Conservation (phyloP, 148 eudicot species). For the Salicornia ramosissima region DNA sequence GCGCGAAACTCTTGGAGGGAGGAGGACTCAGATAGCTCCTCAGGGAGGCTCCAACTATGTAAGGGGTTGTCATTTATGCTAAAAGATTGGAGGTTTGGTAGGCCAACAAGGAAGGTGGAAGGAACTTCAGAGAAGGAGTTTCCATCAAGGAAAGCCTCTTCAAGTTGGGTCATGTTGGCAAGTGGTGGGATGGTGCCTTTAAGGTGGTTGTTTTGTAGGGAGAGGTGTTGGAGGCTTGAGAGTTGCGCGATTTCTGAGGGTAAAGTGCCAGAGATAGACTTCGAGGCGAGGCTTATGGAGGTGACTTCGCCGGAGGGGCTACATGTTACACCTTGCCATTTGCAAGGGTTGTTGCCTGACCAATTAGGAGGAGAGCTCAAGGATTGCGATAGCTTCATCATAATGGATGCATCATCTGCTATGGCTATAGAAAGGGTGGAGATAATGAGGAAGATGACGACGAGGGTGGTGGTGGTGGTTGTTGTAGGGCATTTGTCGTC, state of each 20-base stretch:
- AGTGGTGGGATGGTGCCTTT: slow-evolving; percentile 55
- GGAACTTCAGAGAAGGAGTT: slow-evolving; percentile 43
- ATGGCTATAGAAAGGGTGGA: slow-evolving; percentile 8
- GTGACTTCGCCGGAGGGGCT: slow-evolving; percentile 34
- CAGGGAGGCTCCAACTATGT: slow-evolving; percentile 44
- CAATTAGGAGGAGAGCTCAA: slow-evolving; percentile 46
- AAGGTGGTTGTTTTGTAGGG: slow-evolving; percentile 47
- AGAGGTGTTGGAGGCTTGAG: slow-evolving; percentile 36
- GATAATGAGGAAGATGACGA: slow-evolving; percentile 19
- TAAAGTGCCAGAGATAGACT: slow-evolving; percentile 39
- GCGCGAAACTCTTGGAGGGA: slow-evolving; percentile 34
- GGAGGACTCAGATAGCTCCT: slow-evolving; percentile 25
- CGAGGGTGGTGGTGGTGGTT: slow-evolving; percentile 1
- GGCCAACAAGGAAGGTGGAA: slow-evolving; percentile 30
- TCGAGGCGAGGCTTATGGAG: slow-evolving; percentile 32
- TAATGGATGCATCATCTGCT: slow-evolving; percentile 41
- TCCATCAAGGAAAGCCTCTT: slow-evolving; percentile 33
- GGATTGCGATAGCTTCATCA: slow-evolving; percentile 36
- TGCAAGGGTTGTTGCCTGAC: slow-evolving; percentile 39
- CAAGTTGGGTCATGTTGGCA: slow-evolving; percentile 35
- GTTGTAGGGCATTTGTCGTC: slow-evolving; percentile 18
- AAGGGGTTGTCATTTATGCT: slow-evolving; percentile 46
- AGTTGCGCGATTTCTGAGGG: slow-evolving; percentile 42
- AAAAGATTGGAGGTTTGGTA: slow-evolving; percentile 39
- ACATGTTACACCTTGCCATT: slow-evolving; percentile 50